A percentile compares a stretch with the other conserved stretches of the same genome.
phyloP scores from a whole-genome alignment of 1,284 basidiomycete species.

The Puccinia coronata region DNA sequence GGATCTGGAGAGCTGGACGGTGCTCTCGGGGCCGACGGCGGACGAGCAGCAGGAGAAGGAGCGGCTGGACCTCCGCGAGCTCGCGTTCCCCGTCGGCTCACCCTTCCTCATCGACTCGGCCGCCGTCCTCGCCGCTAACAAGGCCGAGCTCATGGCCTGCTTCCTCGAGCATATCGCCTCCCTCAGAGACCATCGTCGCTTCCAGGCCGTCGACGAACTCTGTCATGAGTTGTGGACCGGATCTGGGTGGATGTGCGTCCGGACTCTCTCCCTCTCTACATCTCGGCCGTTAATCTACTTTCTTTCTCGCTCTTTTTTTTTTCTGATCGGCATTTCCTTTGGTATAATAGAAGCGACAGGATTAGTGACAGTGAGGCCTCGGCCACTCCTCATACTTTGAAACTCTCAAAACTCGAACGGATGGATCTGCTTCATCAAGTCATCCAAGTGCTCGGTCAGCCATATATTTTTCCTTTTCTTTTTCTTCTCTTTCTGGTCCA shows the following conservation, averaged over 20 bases:
- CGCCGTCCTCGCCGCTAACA: constrained; percentile 2
- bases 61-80: not conserved
- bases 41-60: not conserved
- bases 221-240: constrained; percentile 46
- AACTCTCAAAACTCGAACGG: constrained; percentile 19
- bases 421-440: constrained; percentile 14
- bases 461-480: no score
- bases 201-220: constrained; percentile 25
- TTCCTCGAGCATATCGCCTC: constrained; percentile 10
- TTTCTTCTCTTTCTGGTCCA: no score
- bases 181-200: not conserved
- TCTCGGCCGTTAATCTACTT: not conserved
- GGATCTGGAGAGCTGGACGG: constrained; percentile 44
- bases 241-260: constrained; percentile 7
- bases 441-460: constrained; percentile 29
- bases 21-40: not conserved
- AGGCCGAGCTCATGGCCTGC: not conserved
- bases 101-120: constrained; percentile 7
- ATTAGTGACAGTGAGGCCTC: no score
- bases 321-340: not conserved
- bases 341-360: no score
- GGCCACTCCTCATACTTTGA: no score
- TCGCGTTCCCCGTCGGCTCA: not conserved
- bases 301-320: not conserved
- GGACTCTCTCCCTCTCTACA: not conserved